These are phyloP conservation scores for Geosiphon pyriformis DNA, from an alignment of 192 early-diverging fungal genomes.

Conservation along the genomic window DNA sequence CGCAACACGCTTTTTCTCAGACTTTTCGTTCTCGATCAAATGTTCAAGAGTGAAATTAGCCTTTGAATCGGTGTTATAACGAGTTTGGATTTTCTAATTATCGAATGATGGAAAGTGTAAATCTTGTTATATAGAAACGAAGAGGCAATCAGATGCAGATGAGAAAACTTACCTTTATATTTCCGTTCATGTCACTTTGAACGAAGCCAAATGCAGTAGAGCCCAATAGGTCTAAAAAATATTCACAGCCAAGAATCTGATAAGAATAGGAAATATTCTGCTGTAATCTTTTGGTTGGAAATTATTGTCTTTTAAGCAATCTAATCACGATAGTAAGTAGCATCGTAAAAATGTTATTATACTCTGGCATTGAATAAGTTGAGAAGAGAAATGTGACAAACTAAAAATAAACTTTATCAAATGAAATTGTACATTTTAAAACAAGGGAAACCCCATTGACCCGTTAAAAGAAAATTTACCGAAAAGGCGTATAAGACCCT, in stretches of 20 bases:
- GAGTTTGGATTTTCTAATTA: constrained; percentile 73
- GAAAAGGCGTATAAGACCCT: constrained; percentile 71
- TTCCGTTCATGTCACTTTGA: constrained; percentile 88
- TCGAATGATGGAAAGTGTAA: neutral
- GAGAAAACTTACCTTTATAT: constrained; percentile 62
- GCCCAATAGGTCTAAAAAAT: constrained; percentile 55
- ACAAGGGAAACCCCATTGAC: too few relatives aligned
- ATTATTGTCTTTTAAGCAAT: too few relatives aligned
- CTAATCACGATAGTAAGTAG: too few relatives aligned
- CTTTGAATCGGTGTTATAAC: constrained; percentile 60
- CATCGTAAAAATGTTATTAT: too few relatives aligned
- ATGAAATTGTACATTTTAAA: neutral
- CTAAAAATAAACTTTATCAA: too few relatives aligned
- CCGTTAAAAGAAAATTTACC: too few relatives aligned
- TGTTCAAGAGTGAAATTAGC: constrained; percentile 77
- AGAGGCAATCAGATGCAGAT: neutral
- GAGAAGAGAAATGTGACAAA: too few relatives aligned
- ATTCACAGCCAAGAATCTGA: too few relatives aligned
- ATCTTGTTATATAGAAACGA: constrained; percentile 6
- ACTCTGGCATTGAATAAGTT: too few relatives aligned
- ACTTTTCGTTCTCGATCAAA: constrained; percentile 66
- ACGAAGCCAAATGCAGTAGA: constrained; percentile 77
- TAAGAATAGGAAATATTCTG: too few relatives aligned
- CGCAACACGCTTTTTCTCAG: constrained; percentile 78
- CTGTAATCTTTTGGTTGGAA: too few relatives aligned